A percentile compares a stretch with the other conserved stretches of the same genome.
Evolutionary conservation across 441 rosid genomes (phyloP).

Genomic region (Gossypium davidsonii): DNA sequence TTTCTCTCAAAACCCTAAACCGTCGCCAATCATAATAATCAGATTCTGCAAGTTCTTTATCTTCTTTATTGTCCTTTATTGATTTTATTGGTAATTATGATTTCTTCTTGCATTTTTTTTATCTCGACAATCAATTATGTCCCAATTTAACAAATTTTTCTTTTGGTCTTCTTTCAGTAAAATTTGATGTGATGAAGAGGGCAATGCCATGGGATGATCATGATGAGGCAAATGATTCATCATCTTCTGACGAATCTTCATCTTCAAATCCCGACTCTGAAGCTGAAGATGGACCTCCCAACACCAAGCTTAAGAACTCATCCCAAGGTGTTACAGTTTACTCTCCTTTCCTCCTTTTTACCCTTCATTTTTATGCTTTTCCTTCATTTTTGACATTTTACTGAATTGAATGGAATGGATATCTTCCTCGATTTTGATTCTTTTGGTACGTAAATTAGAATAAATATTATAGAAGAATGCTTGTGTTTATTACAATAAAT

Average conservation of each 20-base stretch:
- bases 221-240: constrained; percentile 41
- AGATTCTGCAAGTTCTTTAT: not conserved
- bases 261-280: constrained; percentile 53
- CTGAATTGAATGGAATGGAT: not conserved
- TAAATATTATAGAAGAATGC: not conserved
- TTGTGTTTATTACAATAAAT: not conserved
- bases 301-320: constrained; percentile 30
- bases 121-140: not conserved
- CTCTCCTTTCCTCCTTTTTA: not conserved
- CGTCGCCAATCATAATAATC: not conserved
- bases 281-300: constrained; percentile 21
- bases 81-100: not conserved
- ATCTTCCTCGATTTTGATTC: not conserved
- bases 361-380: not conserved
- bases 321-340: constrained; percentile 29
- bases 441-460: not conserved
- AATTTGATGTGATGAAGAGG: constrained; percentile 50
- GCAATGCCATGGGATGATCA: constrained; percentile 53
- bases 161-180: not conserved
- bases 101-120: not conserved
- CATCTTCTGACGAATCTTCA: constrained; percentile 46
- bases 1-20: not conserved
- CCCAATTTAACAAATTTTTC: not conserved
- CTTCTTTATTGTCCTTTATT: not conserved
- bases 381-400: not conserved